phyloP scores from a whole-genome alignment of 257 asterid species.

The Rhazya stricta region DNA sequence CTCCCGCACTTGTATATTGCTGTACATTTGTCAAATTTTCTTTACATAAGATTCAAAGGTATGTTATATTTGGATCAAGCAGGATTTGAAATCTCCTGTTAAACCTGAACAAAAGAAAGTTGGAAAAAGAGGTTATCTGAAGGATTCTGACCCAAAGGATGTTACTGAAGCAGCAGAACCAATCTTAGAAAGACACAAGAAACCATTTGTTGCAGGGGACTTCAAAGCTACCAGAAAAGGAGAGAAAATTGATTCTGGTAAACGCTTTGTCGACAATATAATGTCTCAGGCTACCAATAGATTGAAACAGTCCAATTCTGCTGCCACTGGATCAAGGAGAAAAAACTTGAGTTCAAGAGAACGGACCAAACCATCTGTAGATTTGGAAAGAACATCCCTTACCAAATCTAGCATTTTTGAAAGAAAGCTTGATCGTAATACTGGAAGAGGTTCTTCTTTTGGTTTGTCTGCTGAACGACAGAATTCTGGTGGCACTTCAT shows the following conservation, averaged over 20 bases:
- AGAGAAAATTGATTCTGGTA: constrained; percentile 19
- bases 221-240: constrained; percentile 19
- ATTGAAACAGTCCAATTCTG: constrained; percentile 18
- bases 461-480: constrained; percentile 18
- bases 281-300: constrained; percentile 12
- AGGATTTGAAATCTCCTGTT: constrained; percentile 45
- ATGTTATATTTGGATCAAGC: constrained; percentile 29
- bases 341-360: constrained; percentile 16
- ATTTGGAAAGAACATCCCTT: constrained; percentile 29
- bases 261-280: constrained; percentile 11
- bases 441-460: constrained; percentile 18
- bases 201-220: constrained; percentile 18
- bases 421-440: constrained; percentile 31
- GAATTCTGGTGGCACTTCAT: constrained; percentile 25
- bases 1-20: constrained; percentile 3
- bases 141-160: constrained; percentile 23
- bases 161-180: constrained; percentile 22
- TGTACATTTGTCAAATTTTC: constrained; percentile 13
- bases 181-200: constrained; percentile 15
- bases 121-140: constrained; percentile 31
- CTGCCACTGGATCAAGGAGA: constrained; percentile 16
- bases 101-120: constrained; percentile 39
- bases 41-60: constrained; percentile 15
- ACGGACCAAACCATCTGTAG: constrained; percentile 15
- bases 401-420: constrained; percentile 35